Base-by-base conservation (phyloP, 805 yeast species). In the Pichia sporocuriosa region DNA sequence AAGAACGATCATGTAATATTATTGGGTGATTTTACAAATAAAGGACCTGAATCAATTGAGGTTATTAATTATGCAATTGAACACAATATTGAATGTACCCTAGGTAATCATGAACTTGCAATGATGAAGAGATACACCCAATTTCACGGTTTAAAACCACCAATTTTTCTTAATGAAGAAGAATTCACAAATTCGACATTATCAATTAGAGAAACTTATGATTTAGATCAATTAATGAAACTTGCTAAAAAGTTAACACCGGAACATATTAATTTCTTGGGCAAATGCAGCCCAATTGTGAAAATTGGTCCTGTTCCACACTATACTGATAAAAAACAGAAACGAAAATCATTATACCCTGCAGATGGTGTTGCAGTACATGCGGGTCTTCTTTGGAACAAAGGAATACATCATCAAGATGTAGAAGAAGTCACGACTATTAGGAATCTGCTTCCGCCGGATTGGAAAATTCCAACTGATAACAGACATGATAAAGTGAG, bases 101-200 rank as follows among this genome's bases (percentile, higher is more conserved):
- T 93, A 44, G 97, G 97, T 0, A 89, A 89, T 65, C 96, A 90
- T 60, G 97, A 89, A 61, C 69, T 81, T 46, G 79, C 78, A 46
- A 73, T 83, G 10, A 56, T 89, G 49, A 70, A 77, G 41, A 65
- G 79, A 53, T 86, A 86, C 55, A 76, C 81, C 20, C 75, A 63
- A 45, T 71, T 66, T 52, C 88, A 78, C 59, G 72, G 73, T 21
- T 61, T 77, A 11, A 32, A 37, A 16, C 32, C 47, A 3, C 59
- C 60, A 7, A 27, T 36, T 26, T 44, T 61, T 15, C 38, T 40
- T 6, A 53, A 52, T 17, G 45, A 49, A 12, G 46, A 43, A 6
- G 39, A 32, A 13, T 19, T 44, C 34, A 30, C 42, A 6, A 35
- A 42, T 1, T 32, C 49, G 5, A 11, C 40, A 10, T 27, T 43